Percentiles rank a stretch among this genome's conserved stretches.
phyloP scores from a whole-genome alignment of 257 asterid genomes.

The Osmanthus fragrans region DNA sequence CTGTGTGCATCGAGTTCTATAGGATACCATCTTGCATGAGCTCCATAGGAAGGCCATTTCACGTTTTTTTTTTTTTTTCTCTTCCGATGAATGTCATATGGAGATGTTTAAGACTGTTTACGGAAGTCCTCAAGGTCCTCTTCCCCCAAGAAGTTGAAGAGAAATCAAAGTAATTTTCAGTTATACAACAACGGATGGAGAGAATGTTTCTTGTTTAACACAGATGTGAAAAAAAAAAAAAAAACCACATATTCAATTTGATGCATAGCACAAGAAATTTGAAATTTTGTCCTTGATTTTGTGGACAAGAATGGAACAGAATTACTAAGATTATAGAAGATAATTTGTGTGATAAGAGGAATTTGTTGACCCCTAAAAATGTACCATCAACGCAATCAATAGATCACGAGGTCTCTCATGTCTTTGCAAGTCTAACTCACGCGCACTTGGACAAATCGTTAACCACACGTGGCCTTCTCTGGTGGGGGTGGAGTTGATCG shows the following conservation, averaged over 20 bases:
- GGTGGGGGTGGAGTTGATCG: too few species aligned
- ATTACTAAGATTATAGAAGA: background rate
- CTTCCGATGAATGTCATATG: constrained; percentile 82
- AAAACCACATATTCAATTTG: background rate
- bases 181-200: constrained; percentile 27
- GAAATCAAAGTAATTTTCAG: constrained; percentile 28
- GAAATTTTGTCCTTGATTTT: too few species aligned
- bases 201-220: constrained; percentile 21
- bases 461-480: too few species aligned
- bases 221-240: background rate
- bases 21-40: constrained; percentile 79
- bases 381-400: too few species aligned
- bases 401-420: too few species aligned
- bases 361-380: too few species aligned
- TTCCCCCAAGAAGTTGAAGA: constrained; percentile 31
- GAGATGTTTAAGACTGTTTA: constrained; percentile 61
- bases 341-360: background rate
- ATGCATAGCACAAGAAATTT: background rate
- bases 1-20: constrained; percentile 77
- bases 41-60: constrained; percentile 84
- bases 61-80: constrained; percentile 62
- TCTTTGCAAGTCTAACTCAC: too few species aligned
- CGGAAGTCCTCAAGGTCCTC: constrained; percentile 82
- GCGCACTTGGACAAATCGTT: too few species aligned
- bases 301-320: background rate